A percentile compares a stretch with the other conserved stretches of the same genome.
phyloP scores from a whole-genome alignment of 2,329 filamentous ascomycete genomes.

The Cytospora leucostoma region DNA sequence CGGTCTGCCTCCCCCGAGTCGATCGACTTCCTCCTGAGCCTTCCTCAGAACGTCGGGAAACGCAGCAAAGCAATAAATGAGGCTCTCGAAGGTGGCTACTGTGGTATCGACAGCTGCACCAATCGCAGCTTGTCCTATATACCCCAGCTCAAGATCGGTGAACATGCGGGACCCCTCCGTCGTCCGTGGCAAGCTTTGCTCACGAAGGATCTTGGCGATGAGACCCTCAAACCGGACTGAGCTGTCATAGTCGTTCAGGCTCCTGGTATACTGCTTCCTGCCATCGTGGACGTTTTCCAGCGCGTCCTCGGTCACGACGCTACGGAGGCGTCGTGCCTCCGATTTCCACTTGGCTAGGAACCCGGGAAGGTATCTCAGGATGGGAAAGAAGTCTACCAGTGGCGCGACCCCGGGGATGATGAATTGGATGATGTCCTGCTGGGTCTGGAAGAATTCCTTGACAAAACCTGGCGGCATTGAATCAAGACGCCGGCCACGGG shows the following conservation, averaged over 20 bases:
- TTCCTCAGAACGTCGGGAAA: conserved; percentile 8
- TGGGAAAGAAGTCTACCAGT: conserved; percentile 11
- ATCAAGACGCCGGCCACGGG: conserved; percentile 4
- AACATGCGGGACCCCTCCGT: conserved; percentile 1
- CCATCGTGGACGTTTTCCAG: background rate
- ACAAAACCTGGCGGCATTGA: background rate
- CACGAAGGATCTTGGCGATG: conserved; percentile 10
- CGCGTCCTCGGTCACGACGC: background rate
- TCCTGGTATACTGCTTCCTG: background rate
- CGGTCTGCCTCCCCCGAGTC: background rate
- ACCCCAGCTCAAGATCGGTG: conserved; percentile 6
- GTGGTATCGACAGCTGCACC: conserved; percentile 13
- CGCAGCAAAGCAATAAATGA: conserved; percentile 10
- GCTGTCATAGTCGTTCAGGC: background rate
- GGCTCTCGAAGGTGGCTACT: background rate
- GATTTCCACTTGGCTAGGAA: conserved; percentile 7
- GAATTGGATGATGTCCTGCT: conserved; percentile 5
- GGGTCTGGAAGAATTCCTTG: conserved; percentile 1
- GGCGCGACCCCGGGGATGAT: conserved; percentile 5
- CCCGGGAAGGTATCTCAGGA: conserved; percentile 8
- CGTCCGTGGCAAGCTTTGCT: background rate
- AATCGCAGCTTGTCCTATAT: background rate
- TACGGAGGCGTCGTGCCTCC: background rate
- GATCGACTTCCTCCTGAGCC: conserved; percentile 13
- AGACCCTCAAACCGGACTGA: conserved; percentile 3